Conservation (phyloP, 176 grass and related monocot species). For the Zea mays region Zm-B73-REFERENCE-NAM-5.0 NC_050096.1:227279501-227280000, state of each 20-base stretch:
- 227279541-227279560: background rate
- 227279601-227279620: slow-evolving; percentile 47
- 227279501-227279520: slow-evolving; percentile 1
- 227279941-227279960: background rate
- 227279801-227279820: slow-evolving; percentile 61
- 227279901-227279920: slow-evolving; percentile 54
- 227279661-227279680: slow-evolving; percentile 79
- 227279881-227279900: slow-evolving; percentile 35
- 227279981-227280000: background rate
- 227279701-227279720: slow-evolving; percentile 38
- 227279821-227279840: slow-evolving; percentile 26
- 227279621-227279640: slow-evolving; percentile 45
- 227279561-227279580: slow-evolving; percentile 14
- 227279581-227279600: slow-evolving; percentile 37
- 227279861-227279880: background rate
- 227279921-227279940: slow-evolving; percentile 20
- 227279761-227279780: slow-evolving; percentile 43
- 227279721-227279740: slow-evolving; percentile 60
- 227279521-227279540: background rate
- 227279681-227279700: slow-evolving; percentile 39
- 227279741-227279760: slow-evolving; percentile 38
- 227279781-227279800: slow-evolving; percentile 38
- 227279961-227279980: background rate
- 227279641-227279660: slow-evolving; percentile 65
- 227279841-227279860: background rate